phyloP scores from a whole-genome alignment of 2,329 filamentous ascomycete species.

The Emmonsiellopsis sp. region DNA sequence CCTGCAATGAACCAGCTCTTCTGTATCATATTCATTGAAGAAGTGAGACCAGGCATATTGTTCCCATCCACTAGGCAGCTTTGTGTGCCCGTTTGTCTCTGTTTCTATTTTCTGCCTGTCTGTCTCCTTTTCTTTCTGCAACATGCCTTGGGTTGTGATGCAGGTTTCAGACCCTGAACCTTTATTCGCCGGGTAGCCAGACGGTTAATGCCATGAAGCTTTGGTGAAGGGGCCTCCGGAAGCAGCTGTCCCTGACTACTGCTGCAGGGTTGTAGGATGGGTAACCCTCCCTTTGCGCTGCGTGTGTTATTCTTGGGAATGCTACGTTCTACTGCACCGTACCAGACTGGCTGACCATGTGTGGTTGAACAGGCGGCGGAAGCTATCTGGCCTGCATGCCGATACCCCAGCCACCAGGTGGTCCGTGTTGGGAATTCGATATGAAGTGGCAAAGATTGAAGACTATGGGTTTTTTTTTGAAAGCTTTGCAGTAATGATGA shows the following conservation, averaged over 20 bases:
- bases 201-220: no score
- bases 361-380: neutral
- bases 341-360: neutral
- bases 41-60: no score
- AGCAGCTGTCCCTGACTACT: neutral
- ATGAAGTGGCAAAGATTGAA: no score
- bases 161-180: neutral
- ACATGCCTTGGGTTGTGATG: neutral
- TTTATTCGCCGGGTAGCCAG: neutral
- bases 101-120: neutral
- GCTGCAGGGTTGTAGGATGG: neutral
- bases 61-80: no score
- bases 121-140: neutral
- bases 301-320: neutral
- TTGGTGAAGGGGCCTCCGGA: neutral
- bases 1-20: no score
- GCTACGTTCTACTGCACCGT: neutral
- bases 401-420: no score
- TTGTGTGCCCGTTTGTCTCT: neutral
- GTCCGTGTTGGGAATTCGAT: no score
- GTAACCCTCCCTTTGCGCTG: neutral
- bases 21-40: no score
- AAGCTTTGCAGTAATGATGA: neutral
- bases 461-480: neutral
- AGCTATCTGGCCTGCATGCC: no score